phyloP scores from a whole-genome alignment of 176 grass and related monocot genomes.

The Cenchrus americanus region DNA sequence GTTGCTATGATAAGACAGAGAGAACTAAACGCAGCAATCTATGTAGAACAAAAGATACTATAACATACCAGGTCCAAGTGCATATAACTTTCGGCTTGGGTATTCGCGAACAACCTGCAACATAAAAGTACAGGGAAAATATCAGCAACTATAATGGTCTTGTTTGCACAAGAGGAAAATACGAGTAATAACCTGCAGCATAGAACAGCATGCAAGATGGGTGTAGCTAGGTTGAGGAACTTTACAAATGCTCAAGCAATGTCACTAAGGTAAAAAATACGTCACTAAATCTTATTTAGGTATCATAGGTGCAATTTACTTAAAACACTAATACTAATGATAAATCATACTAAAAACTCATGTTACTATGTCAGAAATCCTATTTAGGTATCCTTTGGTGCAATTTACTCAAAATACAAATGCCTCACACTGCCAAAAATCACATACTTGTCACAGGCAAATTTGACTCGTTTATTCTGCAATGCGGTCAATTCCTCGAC shows the following conservation, averaged over 20 bases:
- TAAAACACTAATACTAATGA: background rate
- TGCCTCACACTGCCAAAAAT: slow-evolving; percentile 10
- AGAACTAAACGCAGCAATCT: background rate
- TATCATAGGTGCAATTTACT: background rate
- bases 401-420: background rate
- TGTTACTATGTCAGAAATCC: background rate
- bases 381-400: background rate
- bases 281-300: background rate
- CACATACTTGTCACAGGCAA: slow-evolving; percentile 74
- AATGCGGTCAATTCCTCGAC: slow-evolving; percentile 64
- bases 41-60: background rate
- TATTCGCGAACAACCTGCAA: slow-evolving; percentile 72
- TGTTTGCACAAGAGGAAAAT: slow-evolving; percentile 20
- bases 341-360: background rate
- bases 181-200: background rate
- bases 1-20: background rate
- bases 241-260: background rate
- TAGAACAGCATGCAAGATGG: background rate
- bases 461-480: slow-evolving; percentile 61
- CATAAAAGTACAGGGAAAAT: slow-evolving; percentile 34
- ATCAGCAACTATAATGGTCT: slow-evolving; percentile 13
- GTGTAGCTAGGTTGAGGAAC: background rate
- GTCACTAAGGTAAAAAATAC: background rate
- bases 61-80: slow-evolving; percentile 70
- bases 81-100: slow-evolving; percentile 59